Conservation (phyloP, 768 basidiomycete genomes). For the Termitomyces sp. region DNA sequence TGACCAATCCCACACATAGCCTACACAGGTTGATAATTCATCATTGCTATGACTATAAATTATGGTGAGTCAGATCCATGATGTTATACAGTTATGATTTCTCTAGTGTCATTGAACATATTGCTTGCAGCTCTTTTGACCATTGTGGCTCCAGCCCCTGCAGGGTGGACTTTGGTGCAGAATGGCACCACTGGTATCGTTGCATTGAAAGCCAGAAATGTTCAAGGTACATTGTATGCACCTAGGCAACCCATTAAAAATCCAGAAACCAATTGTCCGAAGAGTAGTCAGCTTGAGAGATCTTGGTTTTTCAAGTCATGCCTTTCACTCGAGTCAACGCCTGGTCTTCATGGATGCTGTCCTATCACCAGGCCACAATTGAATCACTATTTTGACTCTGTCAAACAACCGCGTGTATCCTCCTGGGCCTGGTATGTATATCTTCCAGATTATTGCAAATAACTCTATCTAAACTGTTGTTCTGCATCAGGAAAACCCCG, state of each 20-base stretch:
- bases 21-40: too few relatives aligned
- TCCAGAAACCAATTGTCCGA: not conserved
- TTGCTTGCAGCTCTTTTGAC: not conserved
- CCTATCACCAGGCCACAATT: constrained; percentile 26
- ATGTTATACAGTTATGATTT: not conserved
- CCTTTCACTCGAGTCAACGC: constrained; percentile 25
- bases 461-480: too few relatives aligned
- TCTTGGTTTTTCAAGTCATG: constrained; percentile 40
- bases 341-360: constrained; percentile 32
- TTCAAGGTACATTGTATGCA: constrained; percentile 21
- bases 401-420: constrained; percentile 35
- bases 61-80: not conserved
- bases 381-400: constrained; percentile 31
- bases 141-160: not conserved
- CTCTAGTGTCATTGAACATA: not conserved
- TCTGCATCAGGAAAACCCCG: too few relatives aligned
- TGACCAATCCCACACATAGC: too few relatives aligned
- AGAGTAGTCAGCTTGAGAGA: constrained; percentile 36
- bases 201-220: constrained; percentile 6
- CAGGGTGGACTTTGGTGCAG: constrained; percentile 9
- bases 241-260: not conserved
- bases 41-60: too few relatives aligned
- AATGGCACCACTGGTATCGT: constrained; percentile 10
- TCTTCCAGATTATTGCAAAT: too few relatives aligned
- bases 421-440: constrained; percentile 29